Percentiles rank a stretch among this genome's conserved stretches.
phyloP scores from a whole-genome alignment of 495 filamentous ascomycete genomes.

The Astrothelium subdiscretum region DNA sequence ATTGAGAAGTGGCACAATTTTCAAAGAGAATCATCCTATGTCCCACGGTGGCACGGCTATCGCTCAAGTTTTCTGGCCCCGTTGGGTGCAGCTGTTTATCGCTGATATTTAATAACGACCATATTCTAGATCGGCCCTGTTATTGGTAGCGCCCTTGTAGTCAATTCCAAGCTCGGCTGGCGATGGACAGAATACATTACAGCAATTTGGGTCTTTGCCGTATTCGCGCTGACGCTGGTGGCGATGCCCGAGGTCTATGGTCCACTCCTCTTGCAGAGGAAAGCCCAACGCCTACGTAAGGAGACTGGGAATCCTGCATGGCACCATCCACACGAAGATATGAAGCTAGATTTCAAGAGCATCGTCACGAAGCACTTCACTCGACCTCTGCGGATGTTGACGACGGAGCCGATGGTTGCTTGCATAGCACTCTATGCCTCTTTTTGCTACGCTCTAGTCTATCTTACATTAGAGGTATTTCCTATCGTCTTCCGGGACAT shows the following conservation, averaged over 20 bases:
- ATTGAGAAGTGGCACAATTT: no score
- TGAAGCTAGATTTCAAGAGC: slow-evolving; percentile 9
- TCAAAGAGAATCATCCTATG: no score
- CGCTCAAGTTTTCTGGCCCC: no score
- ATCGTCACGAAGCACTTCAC: slow-evolving; percentile 14
- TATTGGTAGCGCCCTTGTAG: slow-evolving; percentile 18
- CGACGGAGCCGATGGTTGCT: slow-evolving; percentile 17
- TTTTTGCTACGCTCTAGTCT: slow-evolving; percentile 22
- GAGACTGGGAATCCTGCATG: slow-evolving; percentile 17
- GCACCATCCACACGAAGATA: slow-evolving; percentile 18
- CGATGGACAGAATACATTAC: slow-evolving; percentile 17
- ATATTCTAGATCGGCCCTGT: slow-evolving; percentile 12
- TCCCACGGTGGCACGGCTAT: no score
- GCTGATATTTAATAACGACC: not conserved
- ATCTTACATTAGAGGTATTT: slow-evolving; percentile 40
- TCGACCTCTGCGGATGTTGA: slow-evolving; percentile 16
- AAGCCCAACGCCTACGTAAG: slow-evolving; percentile 15
- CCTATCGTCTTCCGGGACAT: slow-evolving; percentile 40
- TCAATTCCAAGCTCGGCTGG: slow-evolving; percentile 18
- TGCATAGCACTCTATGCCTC: slow-evolving; percentile 19
- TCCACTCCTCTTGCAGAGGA: slow-evolving; percentile 13
- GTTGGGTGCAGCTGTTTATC: not conserved
- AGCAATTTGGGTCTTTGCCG: slow-evolving; percentile 12
- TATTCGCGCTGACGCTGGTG: slow-evolving; percentile 5
- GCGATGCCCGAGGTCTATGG: slow-evolving; percentile 15